These are phyloP conservation scores for Suillus sp. DNA, from an alignment of 768 basidiomycete genomes.

Conservation along the genomic window DNA sequence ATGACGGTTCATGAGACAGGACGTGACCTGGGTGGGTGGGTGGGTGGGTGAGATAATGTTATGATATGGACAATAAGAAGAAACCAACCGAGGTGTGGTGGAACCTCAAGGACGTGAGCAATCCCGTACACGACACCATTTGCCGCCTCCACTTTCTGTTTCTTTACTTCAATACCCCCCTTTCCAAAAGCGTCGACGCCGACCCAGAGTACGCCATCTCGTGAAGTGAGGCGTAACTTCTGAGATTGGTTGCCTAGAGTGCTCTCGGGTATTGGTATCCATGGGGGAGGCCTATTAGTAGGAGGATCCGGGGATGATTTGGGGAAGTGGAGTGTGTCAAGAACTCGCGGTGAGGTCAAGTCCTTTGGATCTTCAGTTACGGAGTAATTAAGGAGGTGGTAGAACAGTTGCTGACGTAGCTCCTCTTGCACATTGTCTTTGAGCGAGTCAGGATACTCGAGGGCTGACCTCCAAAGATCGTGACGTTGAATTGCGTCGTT, in stretches of 20 bases:
- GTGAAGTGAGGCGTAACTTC: conserved; percentile 63
- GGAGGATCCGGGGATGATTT: conserved; percentile 57
- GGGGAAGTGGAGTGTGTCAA: conserved; percentile 76
- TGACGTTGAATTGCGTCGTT: conserved; percentile 82
- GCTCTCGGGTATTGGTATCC: conserved; percentile 84
- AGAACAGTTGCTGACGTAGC: conserved; percentile 90
- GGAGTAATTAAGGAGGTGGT: conserved; percentile 88
- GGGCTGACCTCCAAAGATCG: conserved; percentile 35
- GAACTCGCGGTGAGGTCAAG: conserved; percentile 36
- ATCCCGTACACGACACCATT: conserved; percentile 85
- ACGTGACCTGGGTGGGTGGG: conserved; percentile 57
- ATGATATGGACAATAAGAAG: conserved; percentile 10
- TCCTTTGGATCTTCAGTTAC: conserved; percentile 49
- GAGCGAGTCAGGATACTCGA: conserved; percentile 34
- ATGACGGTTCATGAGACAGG: conserved; percentile 55
- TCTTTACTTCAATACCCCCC: conserved; percentile 70
- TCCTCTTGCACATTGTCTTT: conserved; percentile 82
- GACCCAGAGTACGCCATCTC: conserved; percentile 52
- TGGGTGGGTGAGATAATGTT: background rate
- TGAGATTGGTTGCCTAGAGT: conserved; percentile 82
- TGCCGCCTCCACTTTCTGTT: conserved; percentile 53
- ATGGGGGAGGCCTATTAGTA: conserved; percentile 71
- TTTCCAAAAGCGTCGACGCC: conserved; percentile 80
- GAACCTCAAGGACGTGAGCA: conserved; percentile 71
- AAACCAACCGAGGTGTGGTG: conserved; percentile 68